Percentiles rank a stretch among this genome's conserved stretches.
phyloP scores from a whole-genome alignment of 768 basidiomycete genomes.

The Plicaturopsis crispa region DNA sequence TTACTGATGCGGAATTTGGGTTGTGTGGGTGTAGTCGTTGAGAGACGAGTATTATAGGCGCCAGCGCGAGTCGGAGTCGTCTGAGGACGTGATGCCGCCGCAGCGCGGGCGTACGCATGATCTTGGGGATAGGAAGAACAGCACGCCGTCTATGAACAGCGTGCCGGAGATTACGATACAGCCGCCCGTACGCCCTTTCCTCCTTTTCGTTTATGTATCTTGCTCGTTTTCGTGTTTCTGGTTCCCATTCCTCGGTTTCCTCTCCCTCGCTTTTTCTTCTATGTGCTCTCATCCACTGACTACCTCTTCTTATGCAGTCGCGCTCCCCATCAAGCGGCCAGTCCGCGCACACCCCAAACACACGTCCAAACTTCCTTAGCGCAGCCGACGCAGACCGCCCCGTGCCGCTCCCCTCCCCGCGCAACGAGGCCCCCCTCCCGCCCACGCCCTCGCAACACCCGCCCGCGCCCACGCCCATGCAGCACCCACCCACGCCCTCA shows the following conservation, averaged over 20 bases:
- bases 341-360: slow-evolving; percentile 19
- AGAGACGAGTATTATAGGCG: too few species aligned
- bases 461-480: neutral
- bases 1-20: too few species aligned
- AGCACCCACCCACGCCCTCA: neutral
- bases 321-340: slow-evolving; percentile 30
- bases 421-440: neutral
- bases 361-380: slow-evolving; percentile 24
- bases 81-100: too few species aligned
- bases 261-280: slow-evolving; percentile 9
- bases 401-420: slow-evolving; percentile 22
- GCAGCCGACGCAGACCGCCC: slow-evolving; percentile 32
- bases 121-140: too few species aligned
- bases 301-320: slow-evolving; percentile 16
- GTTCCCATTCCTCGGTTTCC: too few species aligned
- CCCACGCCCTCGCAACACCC: neutral
- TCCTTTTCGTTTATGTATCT: slow-evolving; percentile 2
- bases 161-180: slow-evolving; percentile 26
- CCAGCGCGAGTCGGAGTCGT: too few species aligned
- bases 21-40: too few species aligned
- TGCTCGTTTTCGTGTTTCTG: too few species aligned
- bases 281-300: slow-evolving; percentile 8
- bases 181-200: slow-evolving; percentile 25
- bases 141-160: slow-evolving; percentile 19
- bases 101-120: too few species aligned